Percentiles rank a stretch among this genome's conserved stretches.
Evolutionary conservation across 73 alveolate genomes (phyloP).

Genomic region (Tetrahymena borealis): DNA sequence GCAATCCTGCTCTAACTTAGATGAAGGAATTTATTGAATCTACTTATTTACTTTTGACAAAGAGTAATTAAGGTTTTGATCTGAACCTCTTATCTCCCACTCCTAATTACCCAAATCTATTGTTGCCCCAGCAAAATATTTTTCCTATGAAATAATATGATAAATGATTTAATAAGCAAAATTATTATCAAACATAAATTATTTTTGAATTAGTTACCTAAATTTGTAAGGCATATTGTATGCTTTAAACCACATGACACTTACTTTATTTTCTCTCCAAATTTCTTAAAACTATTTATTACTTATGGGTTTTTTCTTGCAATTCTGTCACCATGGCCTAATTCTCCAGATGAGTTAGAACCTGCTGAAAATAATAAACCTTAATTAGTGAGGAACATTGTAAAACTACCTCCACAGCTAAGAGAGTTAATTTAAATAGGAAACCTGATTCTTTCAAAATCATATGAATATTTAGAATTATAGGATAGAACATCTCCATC

Average conservation of each 20-base stretch:
- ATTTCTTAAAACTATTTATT: neutral
- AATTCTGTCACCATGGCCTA: neutral
- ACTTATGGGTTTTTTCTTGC: neutral
- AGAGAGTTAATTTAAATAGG: neutral
- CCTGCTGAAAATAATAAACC: neutral
- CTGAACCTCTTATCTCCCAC: neutral
- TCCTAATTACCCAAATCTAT: neutral
- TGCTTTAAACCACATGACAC: neutral
- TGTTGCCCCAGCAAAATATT: neutral
- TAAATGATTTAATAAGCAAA: no score
- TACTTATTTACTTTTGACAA: neutral
- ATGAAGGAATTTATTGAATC: neutral
- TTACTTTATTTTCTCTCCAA: neutral
- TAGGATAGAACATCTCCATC: neutral
- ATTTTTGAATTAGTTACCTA: neutral
- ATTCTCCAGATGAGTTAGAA: neutral
- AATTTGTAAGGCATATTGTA: neutral
- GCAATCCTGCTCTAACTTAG: neutral
- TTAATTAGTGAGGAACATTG: neutral
- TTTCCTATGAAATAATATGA: neutral
- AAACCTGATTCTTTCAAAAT: neutral
- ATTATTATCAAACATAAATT: no score
- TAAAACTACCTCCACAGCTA: neutral
- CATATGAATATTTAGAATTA: neutral
- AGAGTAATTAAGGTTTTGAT: neutral